A percentile compares a stretch with the other conserved stretches of the same genome.
Conservation (phyloP, 176 grass and related monocot species). For the Rhynchospora tenuis region DNA sequence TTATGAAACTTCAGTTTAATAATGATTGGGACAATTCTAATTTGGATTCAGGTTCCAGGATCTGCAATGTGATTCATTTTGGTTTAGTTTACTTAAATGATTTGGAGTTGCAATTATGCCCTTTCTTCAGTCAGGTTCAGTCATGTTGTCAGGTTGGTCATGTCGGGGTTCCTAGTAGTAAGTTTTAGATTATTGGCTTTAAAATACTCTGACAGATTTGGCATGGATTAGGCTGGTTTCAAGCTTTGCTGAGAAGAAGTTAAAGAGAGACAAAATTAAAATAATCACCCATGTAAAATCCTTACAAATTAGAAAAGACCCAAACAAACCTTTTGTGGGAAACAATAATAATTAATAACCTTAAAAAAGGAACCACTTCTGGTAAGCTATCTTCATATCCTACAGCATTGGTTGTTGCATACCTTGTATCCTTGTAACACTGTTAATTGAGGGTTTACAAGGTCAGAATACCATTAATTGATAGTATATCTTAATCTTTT, state of each 20-base stretch:
- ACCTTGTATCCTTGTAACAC: background rate
- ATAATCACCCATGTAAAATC: background rate
- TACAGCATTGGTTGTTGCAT: background rate
- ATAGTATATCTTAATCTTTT: background rate
- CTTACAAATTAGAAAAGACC: background rate
- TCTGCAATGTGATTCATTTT: background rate
- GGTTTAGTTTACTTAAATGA: background rate
- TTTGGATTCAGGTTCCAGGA: background rate
- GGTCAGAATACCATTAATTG: background rate
- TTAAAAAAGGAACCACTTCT: background rate
- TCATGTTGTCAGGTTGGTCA: background rate
- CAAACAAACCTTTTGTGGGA: background rate
- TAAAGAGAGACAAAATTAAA: background rate
- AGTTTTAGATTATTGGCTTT: background rate
- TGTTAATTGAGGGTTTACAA: conserved; percentile 2
- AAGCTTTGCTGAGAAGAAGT: background rate
- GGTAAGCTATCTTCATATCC: background rate
- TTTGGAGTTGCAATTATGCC: background rate
- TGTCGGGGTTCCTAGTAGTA: background rate
- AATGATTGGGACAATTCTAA: background rate
- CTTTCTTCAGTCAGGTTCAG: background rate
- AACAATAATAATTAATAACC: background rate
- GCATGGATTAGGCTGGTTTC: background rate
- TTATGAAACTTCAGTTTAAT: background rate
- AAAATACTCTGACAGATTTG: background rate